phyloP scores from a whole-genome alignment of 2,329 filamentous ascomycete genomes.

The Pyrenochaeta sp. region DNA sequence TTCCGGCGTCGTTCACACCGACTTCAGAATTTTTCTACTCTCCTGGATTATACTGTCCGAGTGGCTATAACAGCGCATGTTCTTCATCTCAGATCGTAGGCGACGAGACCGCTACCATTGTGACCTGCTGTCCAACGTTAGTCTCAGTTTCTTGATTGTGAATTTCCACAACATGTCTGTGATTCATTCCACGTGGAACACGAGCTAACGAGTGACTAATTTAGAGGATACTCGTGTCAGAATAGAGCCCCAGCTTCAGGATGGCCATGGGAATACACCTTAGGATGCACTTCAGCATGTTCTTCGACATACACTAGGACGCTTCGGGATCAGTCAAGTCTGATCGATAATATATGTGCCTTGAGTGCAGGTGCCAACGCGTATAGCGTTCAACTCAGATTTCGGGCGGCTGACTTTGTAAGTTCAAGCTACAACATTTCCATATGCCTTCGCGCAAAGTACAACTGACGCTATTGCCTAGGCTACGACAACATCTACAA shows the following conservation, averaged over 20 bases:
- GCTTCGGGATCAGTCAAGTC: background rate
- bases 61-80: background rate
- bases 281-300: background rate
- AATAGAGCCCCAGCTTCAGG: background rate
- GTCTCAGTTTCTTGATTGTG: background rate
- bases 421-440: background rate
- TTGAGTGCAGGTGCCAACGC: background rate
- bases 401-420: background rate
- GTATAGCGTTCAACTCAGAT: background rate
- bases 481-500: background rate
- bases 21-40: background rate
- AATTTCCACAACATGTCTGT: too few species aligned
- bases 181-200: too few species aligned
- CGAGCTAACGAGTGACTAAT: too few species aligned
- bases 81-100: background rate
- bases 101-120: background rate
- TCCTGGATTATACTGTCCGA: background rate
- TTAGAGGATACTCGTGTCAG: background rate
- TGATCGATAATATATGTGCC: background rate
- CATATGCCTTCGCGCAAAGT: too few species aligned
- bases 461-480: too few species aligned
- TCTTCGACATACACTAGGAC: background rate
- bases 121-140: background rate
- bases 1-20: background rate
- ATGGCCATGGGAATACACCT: background rate